These are phyloP conservation scores for Dinochytrium kinnereticum DNA, from an alignment of 371 early-diverging fungal genomes.

Conservation along the genomic window DNA sequence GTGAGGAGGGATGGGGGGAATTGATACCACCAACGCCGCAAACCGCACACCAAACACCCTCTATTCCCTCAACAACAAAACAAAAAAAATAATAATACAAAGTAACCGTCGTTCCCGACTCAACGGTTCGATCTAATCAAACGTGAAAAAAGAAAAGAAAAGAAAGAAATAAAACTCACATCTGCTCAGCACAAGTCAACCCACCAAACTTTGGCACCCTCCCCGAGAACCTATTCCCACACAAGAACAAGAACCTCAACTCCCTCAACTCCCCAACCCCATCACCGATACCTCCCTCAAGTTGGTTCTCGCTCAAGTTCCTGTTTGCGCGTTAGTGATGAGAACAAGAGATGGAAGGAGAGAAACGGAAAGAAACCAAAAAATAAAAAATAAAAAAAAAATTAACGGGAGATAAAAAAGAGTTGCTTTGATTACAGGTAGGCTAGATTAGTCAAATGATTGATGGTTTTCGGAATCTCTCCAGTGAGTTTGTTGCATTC, in stretches of 20 bases:
- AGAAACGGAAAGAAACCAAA: neutral
- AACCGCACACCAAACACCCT: neutral
- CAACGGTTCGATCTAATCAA: neutral
- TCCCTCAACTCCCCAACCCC: neutral
- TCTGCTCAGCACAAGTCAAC: neutral
- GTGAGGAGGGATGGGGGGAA: no score
- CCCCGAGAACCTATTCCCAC: slow-evolving; percentile 3
- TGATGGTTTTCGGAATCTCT: neutral
- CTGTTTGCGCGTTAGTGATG: neutral
- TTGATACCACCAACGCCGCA: no score
- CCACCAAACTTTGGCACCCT: neutral
- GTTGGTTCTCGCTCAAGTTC: neutral
- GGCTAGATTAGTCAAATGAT: neutral
- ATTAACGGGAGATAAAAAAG: neutral
- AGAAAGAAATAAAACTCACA: slow-evolving; percentile 2
- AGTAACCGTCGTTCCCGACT: neutral
- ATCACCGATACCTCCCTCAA: neutral
- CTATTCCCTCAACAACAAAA: neutral
- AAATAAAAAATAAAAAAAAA: neutral
- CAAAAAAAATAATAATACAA: neutral
- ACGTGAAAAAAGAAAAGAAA: neutral
- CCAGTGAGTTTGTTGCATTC: slow-evolving; percentile 1
- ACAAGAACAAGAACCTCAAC: neutral
- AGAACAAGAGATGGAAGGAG: neutral
- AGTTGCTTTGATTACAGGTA: neutral